Evolutionary conservation across 371 early-diverging fungal species (phyloP).

Genomic region (Chytridiales sp.): DNA sequence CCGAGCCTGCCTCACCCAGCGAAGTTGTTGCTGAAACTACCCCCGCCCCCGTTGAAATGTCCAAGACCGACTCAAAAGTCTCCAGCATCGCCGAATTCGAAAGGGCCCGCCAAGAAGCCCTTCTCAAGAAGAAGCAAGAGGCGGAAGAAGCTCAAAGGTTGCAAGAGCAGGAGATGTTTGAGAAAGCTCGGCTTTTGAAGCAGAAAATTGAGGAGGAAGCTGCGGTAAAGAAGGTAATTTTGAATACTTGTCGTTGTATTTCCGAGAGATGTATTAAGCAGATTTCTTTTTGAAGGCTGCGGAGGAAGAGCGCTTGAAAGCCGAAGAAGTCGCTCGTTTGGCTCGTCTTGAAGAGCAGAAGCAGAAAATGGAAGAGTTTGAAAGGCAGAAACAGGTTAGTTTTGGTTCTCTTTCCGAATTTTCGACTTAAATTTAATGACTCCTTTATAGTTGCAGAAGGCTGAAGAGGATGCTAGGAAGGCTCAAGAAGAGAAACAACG

Average conservation of each 20-base stretch:
- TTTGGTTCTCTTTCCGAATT: not conserved
- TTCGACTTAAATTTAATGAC: not conserved
- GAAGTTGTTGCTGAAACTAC: not conserved
- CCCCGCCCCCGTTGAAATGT: not conserved
- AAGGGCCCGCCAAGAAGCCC: conserved; percentile 7
- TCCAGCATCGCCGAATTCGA: conserved; percentile 20
- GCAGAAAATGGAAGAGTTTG: conserved; percentile 20
- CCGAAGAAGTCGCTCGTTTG: conserved; percentile 22
- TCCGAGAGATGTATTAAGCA: not conserved
- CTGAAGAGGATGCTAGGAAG: conserved; percentile 11
- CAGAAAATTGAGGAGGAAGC: conserved; percentile 30
- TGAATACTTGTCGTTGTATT: not conserved
- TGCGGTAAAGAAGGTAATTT: conserved; percentile 6
- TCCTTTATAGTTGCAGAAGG: conserved; percentile 12
- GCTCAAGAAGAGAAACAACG: conserved; percentile 12
- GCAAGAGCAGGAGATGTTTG: conserved; percentile 21
- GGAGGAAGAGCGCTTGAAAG: conserved; percentile 22
- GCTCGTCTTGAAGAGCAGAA: conserved; percentile 28
- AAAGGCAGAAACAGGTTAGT: conserved; percentile 21
- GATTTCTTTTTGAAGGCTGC: conserved; percentile 1
- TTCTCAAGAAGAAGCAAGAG: conserved; percentile 11
- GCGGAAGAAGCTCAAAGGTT: conserved; percentile 8
- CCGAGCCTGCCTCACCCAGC: not conserved
- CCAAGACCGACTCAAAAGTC: conserved; percentile 14
- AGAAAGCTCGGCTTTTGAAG: conserved; percentile 28